Evolutionary conservation across 1,139 yeast species (phyloP), one percentile per base, ranked within the genome.

Genomic region (Zhuliangozyma parablackwelliae): DNA sequence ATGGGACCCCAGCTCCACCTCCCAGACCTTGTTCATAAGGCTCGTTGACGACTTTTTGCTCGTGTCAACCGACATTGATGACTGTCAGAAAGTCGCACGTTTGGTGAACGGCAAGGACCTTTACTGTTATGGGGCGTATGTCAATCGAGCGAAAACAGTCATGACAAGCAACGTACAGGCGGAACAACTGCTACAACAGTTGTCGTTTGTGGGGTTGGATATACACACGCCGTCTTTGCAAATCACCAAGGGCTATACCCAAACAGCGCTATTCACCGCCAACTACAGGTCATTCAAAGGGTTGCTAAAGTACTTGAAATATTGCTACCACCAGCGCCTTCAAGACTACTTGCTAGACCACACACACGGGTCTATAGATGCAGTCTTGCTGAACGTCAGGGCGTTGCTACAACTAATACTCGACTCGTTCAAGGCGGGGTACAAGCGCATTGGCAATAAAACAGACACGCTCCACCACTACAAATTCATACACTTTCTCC

Each of bases 41-140:
- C 60, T 86, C 24, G 95, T 89, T 0, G 98, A 92, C 57, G 98
- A 92, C 55, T 92, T 92, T 51, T 54, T 92, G 28, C 65, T 87
- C 21, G 58, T 90, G 0, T 72, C 95, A 0, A 65, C 80, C 2
- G 47, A 46, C 21, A 31, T 44, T 23, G 40, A 43, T 1, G 46
- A 50, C 3, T 60, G 62, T 33, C 29, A 47, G 4, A 33, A 44
- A 26, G 58, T 60, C 5, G 43, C 46, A 24, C 39, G 37, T 1
- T 40, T 53, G 0, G 52, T 60, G 1, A 40, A 47, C 3, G 53
- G 67, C 7, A 37, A 54, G 2, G 72, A 72, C 0, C 72, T 82
- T 29, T 36, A 43, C 28, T 10, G 29, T 11, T 83, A 75, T 54
- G 90, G 90, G 3, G 80, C 87, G 0, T 55, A 45, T 12, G 68